Percentiles rank a stretch among this genome's conserved stretches.
phyloP scores from a whole-genome alignment of 441 rosid genomes.

The Capsella rubella region DNA sequence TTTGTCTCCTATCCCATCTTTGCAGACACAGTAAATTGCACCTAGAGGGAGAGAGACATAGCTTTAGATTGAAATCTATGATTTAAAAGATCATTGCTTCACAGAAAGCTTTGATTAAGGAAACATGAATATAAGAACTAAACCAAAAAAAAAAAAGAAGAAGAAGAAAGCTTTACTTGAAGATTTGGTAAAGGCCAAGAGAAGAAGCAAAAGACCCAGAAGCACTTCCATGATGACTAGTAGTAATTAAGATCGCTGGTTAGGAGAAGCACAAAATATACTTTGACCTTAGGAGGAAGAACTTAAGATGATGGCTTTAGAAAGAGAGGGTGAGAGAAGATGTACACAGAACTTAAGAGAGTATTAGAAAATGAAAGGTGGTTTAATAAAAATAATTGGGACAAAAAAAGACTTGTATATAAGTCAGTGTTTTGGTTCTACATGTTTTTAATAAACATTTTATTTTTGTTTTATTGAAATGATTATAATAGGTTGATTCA shows the following conservation, averaged over 20 bases:
- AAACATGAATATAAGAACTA: background rate
- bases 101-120: constrained; percentile 22
- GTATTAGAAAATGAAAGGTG: constrained; percentile 30
- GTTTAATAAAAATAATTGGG: background rate
- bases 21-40: constrained; percentile 84
- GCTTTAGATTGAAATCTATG: background rate
- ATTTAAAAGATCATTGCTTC: constrained; percentile 22
- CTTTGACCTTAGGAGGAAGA: constrained; percentile 22
- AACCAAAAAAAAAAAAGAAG: background rate
- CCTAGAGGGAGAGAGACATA: constrained; percentile 46
- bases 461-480: too few species aligned
- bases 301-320: constrained; percentile 36
- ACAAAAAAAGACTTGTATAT: background rate
- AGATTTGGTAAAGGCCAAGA: constrained; percentile 62
- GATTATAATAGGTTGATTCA: background rate
- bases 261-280: constrained; percentile 25
- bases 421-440: constrained; percentile 26
- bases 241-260: constrained; percentile 8
- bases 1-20: constrained; percentile 63
- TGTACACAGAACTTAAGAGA: background rate
- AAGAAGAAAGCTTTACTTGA: constrained; percentile 60
- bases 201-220: constrained; percentile 54
- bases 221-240: constrained; percentile 58
- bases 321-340: constrained; percentile 25
- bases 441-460: too few species aligned